Conservation (phyloP, 208 protist species). For the Tritrichomonas musculus region DNA sequence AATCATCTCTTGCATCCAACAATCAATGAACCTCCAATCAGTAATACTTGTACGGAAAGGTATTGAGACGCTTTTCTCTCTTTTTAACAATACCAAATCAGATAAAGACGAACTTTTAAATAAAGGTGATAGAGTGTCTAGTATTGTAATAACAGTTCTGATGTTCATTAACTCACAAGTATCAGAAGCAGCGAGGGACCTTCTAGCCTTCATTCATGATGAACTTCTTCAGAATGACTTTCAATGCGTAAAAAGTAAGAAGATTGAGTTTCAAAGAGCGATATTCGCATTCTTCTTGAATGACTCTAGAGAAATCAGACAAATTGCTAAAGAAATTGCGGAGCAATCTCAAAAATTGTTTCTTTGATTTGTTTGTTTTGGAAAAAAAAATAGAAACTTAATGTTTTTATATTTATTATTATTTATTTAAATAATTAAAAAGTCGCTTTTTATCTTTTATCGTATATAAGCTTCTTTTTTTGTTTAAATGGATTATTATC, state of each 20-base stretch:
- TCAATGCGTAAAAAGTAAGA: neutral
- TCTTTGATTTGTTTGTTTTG: too few species aligned
- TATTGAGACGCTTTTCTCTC: too few species aligned
- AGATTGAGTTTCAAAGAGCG: neutral
- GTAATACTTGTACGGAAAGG: too few species aligned
- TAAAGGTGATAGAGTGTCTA: neutral
- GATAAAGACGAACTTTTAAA: neutral
- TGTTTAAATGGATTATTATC: too few species aligned
- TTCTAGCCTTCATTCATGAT: neutral
- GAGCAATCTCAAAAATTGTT: too few species aligned
- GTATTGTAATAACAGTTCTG: neutral
- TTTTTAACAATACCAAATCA: neutral
- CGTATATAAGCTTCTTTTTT: too few species aligned
- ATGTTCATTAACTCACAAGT: neutral
- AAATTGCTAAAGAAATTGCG: neutral
- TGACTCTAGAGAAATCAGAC: neutral
- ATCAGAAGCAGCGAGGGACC: neutral
- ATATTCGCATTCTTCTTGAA: neutral
- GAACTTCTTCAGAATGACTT: neutral
- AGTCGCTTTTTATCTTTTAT: too few species aligned
- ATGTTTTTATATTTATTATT: too few species aligned
- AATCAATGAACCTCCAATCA: too few species aligned
- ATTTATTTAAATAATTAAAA: too few species aligned
- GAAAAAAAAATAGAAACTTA: too few species aligned
- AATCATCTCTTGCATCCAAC: too few species aligned